Evolutionary conservation across 257 asterid species (phyloP), one percentile per base, ranked within the genome.

Genomic region (Catharanthus roseus): DNA sequence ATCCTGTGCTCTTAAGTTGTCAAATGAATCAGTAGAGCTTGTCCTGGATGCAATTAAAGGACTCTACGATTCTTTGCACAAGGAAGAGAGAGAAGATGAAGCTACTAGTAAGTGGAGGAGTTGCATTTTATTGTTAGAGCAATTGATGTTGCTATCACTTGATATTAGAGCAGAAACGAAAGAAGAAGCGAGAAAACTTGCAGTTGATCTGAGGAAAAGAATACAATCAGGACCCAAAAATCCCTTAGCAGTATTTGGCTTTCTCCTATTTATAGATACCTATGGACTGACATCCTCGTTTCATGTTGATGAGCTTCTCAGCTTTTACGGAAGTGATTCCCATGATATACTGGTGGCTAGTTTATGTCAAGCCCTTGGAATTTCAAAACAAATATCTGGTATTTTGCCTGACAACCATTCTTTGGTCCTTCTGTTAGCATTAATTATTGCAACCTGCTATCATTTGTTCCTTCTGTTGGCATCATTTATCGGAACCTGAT

Each of bases 21-120:
- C 87, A 3, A 70, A 74, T 4, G 82, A 86, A 74, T 87, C 89
- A 0, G 84, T 89, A 67, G 79, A 81, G 85, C 49, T 86, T 45
- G 87, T 84, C 64, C 82, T 86, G 42, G 87, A 84, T 75, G 89
- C 89, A 49, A 78, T 84, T 85, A 83, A 53, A 44, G 87, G 86
- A 41, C 82, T 84, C 31, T 82, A 65, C 47, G 65, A 55, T 64
- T 62, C 79, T 28, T 62, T 63, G 42, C 39, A 51, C 23, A 63
- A 61, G 62, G 66, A 54, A 45, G 81, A 29, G 53, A 85, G 77
- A 5, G 49, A 34, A 47, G 79, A 53, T 72, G n/a, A 31, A 36
- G 61, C 42, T n/a, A 74, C 50, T 33, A 66, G 38, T 64, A 85
- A 77, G 28, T 60, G 74, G 76, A 67, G 50, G 62, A 78, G 82